Percentiles rank a stretch among this genome's conserved stretches.
Conservation (phyloP, 2,329 filamentous ascomycete species). For the Penicillium sp. region DNA sequence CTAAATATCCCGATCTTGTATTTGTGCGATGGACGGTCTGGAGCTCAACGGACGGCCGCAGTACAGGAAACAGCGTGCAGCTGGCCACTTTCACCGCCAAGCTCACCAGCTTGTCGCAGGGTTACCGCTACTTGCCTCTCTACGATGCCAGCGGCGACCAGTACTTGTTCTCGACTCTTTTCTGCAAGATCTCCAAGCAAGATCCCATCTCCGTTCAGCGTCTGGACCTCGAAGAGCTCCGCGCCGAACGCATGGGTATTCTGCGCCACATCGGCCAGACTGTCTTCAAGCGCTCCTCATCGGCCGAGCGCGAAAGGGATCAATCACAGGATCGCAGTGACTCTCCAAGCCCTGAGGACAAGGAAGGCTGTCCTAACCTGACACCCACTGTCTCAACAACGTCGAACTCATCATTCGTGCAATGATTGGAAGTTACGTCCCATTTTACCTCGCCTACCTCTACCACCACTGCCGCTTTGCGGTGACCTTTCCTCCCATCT, state of each 20-base stretch:
- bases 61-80: slow-evolving; percentile 53
- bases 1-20: slow-evolving; percentile 87
- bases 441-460: not conserved
- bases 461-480: slow-evolving; percentile 3
- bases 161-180: slow-evolving; percentile 88
- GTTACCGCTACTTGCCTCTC: slow-evolving; percentile 83
- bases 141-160: slow-evolving; percentile 83
- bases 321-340: slow-evolving; percentile 24
- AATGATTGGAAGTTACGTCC: slow-evolving; percentile 6
- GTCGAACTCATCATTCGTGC: slow-evolving; percentile 29
- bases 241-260: slow-evolving; percentile 35
- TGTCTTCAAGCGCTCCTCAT: slow-evolving; percentile 38
- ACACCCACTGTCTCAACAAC: slow-evolving; percentile 31
- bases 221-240: slow-evolving; percentile 33
- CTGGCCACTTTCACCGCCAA: slow-evolving; percentile 90
- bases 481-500: not conserved
- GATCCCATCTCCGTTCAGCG: slow-evolving; percentile 40
- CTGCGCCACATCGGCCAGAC: slow-evolving; percentile 38
- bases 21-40: slow-evolving; percentile 91
- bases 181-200: slow-evolving; percentile 71
- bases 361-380: slow-evolving; percentile 28
- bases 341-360: slow-evolving; percentile 26
- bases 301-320: slow-evolving; percentile 33
- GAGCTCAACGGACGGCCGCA: slow-evolving; percentile 69
- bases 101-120: slow-evolving; percentile 76